Percentiles rank a stretch among this genome's conserved stretches.
These are phyloP conservation scores for Cladosporium sp. DNA, from an alignment of 2,329 filamentous ascomycete species.

Conservation along the genomic window DNA sequence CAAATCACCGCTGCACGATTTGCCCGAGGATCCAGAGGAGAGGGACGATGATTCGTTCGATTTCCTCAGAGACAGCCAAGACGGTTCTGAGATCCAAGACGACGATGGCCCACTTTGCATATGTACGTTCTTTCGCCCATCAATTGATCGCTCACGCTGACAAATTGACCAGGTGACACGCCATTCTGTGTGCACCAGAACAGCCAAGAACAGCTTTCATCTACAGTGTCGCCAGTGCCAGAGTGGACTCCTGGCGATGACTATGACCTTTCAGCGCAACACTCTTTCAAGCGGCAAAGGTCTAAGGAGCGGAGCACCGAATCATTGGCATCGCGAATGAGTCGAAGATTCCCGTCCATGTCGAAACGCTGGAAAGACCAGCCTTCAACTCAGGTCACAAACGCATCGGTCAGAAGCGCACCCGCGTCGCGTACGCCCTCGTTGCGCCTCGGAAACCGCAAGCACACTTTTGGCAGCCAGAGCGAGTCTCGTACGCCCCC, in stretches of 20 bases:
- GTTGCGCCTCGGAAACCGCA: constrained; percentile 72
- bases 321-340: constrained; percentile 16
- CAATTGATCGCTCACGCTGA: constrained; percentile 1
- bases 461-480: constrained; percentile 49
- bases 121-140: constrained; percentile 53
- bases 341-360: constrained; percentile 37
- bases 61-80: not conserved
- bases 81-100: constrained; percentile 20
- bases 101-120: constrained; percentile 56
- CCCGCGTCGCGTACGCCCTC: constrained; percentile 51
- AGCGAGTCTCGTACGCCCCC: constrained; percentile 37
- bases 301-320: constrained; percentile 28
- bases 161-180: constrained; percentile 49
- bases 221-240: constrained; percentile 8
- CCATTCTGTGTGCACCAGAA: constrained; percentile 49
- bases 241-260: constrained; percentile 38
- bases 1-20: constrained; percentile 68
- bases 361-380: constrained; percentile 49
- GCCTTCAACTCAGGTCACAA: constrained; percentile 23
- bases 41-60: constrained; percentile 54
- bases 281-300: constrained; percentile 50
- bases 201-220: not conserved
- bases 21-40: constrained; percentile 76
- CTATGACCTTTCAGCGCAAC: constrained; percentile 47
- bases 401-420: constrained; percentile 27